Percentiles rank a stretch among this genome's conserved stretches.
phyloP scores from a whole-genome alignment of 1,139 yeast species.

The Scheffersomyces segobiensis region DNA sequence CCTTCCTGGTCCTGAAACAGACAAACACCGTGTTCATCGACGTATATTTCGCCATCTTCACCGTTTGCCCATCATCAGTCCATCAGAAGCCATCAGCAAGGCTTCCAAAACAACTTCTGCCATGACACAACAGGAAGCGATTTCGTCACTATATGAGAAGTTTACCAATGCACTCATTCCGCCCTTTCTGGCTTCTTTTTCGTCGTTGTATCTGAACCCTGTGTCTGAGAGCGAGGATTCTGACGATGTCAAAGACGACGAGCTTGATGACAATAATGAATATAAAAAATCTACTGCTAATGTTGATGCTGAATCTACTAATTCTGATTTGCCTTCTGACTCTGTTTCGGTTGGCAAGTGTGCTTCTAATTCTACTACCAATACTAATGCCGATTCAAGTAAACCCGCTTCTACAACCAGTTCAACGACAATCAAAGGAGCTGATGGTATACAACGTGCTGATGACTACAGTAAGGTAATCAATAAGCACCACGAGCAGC shows the following conservation, averaged over 20 bases:
- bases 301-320: no score
- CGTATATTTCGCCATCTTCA: background rate
- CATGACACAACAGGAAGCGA: background rate
- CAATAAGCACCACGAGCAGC: background rate
- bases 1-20: background rate
- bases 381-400: background rate
- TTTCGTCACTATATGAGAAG: conserved; percentile 1
- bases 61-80: background rate
- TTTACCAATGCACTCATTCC: conserved; percentile 8
- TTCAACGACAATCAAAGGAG: background rate
- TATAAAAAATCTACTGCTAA: background rate
- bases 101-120: background rate
- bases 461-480: background rate
- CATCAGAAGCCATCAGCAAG: background rate
- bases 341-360: background rate
- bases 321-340: background rate
- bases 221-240: conserved; percentile 4
- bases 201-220: conserved; percentile 4
- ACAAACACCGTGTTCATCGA: background rate
- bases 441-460: background rate
- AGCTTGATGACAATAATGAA: background rate
- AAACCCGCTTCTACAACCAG: background rate
- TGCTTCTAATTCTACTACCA: background rate
- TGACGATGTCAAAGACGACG: conserved; percentile 1
- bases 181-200: conserved; percentile 1